Evolutionary conservation across 371 early-diverging fungal genomes (phyloP).

Genomic region (Mortierella sp.): DNA sequence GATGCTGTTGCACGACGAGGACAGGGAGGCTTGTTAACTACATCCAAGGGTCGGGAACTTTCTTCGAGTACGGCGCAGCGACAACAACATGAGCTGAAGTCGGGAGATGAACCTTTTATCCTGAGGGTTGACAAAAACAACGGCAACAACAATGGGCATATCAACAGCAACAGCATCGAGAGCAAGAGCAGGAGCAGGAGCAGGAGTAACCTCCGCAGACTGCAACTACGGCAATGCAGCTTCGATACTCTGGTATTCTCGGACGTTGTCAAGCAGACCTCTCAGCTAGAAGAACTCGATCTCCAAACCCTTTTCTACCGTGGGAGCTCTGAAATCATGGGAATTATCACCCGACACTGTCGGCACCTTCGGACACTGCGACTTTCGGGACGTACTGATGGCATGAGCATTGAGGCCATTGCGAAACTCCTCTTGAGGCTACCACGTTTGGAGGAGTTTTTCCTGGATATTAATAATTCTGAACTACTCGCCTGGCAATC

Average conservation of each 20-base stretch:
- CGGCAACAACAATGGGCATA: not conserved
- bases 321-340: not conserved
- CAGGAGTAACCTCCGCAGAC: not conserved
- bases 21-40: not conserved
- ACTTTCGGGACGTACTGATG: not conserved
- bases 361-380: not conserved
- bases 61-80: not conserved
- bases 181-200: not conserved
- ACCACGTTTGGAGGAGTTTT: not conserved
- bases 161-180: not conserved
- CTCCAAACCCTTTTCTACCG: not conserved
- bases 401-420: not conserved
- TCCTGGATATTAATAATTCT: not conserved
- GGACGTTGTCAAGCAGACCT: not conserved
- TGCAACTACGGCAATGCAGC: not conserved
- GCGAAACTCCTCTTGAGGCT: not conserved
- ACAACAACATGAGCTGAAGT: not conserved
- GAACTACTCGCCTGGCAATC: not conserved
- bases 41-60: not conserved
- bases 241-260: not conserved
- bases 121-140: not conserved
- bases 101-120: not conserved
- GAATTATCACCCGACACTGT: not conserved
- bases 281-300: not conserved
- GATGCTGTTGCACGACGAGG: not conserved